Base-by-base conservation (phyloP, 805 yeast species). In the Tetrapisispora fleetii region DNA sequence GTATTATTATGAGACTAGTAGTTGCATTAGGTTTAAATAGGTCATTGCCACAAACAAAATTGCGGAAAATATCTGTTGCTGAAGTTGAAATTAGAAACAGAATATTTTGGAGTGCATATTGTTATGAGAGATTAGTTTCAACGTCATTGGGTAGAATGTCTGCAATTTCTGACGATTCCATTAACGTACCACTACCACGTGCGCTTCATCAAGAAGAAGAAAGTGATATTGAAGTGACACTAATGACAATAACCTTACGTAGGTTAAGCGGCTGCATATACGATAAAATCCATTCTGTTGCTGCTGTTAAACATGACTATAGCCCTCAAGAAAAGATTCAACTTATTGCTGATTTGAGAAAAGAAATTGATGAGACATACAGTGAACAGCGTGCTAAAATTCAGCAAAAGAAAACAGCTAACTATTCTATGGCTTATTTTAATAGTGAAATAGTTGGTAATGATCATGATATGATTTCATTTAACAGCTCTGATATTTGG, bases 61-160 rank as follows among this genome's bases (percentile, higher is more conserved):
- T 61, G 47, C 63, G 55, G 48, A 57, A 49, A 19, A 56, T 63
- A 58, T 56, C 66, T 21, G 58, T 57, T 2, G 58, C 55, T 43
- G 75, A 74, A 42, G 58, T 67, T 7, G 77, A 77, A 55, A 65
- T 73, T 61, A 58, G 73, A 43, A 67, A 68, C 47, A 61, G 81
- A 43, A 59, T 74, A 1, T 75, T 75, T 54, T 76, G 79, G 79
- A 68, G 75, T 47, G 71, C 72, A 4, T 75, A 74, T 54, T 69
- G 68, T 48, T 67, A 73, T 55, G 81, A 77, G 52, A 54, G 80
- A 40, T 60, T 75, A 19, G 69, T 78, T 19, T 72, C 79, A 5
- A 62, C 73, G 13, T 69, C 77, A 16, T 56, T 78, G 22, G 80
- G 81, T 1, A 66, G 80, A 36, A 74, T 77, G 2, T 64, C 74